Percentiles rank a stretch among this genome's conserved stretches.
These are phyloP conservation scores for Eucalyptus curtisii DNA, from an alignment of 345 rosid species.

Conservation along the genomic window DNA sequence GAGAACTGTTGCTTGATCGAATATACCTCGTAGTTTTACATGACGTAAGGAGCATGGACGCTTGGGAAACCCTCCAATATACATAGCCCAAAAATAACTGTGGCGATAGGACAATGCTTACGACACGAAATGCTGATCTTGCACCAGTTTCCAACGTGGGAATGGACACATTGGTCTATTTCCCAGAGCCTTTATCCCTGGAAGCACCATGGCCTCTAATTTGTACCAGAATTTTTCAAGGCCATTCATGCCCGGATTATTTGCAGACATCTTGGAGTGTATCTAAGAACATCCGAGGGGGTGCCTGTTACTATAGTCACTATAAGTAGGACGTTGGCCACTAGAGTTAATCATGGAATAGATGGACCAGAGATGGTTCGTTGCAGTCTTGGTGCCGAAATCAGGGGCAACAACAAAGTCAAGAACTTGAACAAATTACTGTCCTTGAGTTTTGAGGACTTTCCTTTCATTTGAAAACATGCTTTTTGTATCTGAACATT, in stretches of 20 bases:
- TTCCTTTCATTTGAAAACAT: background rate
- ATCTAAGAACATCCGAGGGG: background rate
- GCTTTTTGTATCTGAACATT: background rate
- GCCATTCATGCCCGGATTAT: background rate
- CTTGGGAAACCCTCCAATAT: background rate
- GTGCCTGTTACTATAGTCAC: background rate
- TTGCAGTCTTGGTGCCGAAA: background rate
- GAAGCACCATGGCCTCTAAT: background rate
- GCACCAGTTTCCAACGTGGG: background rate
- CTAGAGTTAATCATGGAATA: background rate
- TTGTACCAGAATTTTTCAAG: background rate
- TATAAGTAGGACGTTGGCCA: background rate
- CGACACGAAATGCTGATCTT: background rate
- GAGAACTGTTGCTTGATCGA: background rate
- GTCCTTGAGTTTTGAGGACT: background rate
- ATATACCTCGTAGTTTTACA: background rate
- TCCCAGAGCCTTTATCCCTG: background rate
- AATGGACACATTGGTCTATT: background rate
- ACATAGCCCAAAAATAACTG: background rate
- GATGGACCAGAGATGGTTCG: background rate
- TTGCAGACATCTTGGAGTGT: background rate
- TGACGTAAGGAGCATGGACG: background rate
- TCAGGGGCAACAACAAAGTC: background rate
- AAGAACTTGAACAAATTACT: background rate
- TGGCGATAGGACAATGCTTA: background rate